Evolutionary conservation across 148 eudicot genomes (phyloP), one percentile per base, ranked within the genome.

Genomic region (Rhododendron simsii): DNA sequence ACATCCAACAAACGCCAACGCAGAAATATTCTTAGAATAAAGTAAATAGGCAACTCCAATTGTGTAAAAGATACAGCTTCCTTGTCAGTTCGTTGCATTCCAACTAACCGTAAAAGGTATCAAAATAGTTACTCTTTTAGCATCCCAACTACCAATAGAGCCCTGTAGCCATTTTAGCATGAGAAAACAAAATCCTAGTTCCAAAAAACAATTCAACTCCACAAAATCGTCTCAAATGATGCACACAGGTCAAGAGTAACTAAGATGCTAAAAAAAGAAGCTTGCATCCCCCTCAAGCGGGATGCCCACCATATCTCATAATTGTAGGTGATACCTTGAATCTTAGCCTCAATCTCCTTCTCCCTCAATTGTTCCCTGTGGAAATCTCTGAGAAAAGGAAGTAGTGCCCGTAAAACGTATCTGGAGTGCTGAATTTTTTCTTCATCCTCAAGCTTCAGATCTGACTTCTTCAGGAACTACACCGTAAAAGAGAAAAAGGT

Each of bases 261-360:
- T 21, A 82, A 82, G 75, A 28, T 50, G 53, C 67, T 33, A 2
- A 28, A 30, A 15, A 74, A 9, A 23, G 15, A 14, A 21, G 7
- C 41, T 3, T 45, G 39, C 39, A 87, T 86, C 73, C 75, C 61
- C 63, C 37, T 44, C 26, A 74, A 39, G 10, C 15, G 16, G 14
- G 55, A 61, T 53, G 39, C 53, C 69, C 28, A 41, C 41, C 35
- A 9, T 37, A 53, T 12, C 21, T 30, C 48, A 82, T 4, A 84
- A 79, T 23, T 35, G 67, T 16, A 35, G 67, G 59, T 7, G 83
- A 37, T 84, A 90, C 90, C 92, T 90, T 86, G 89, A 77, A 91
- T 82, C 78, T 83, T 90, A 81, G 93, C 92, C 81, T 91, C 92
- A 13, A 87, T 35, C 81, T 84, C 90, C 85, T 86, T 88, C 75